Conservation (phyloP, 2,329 filamentous ascomycete species). For the Byssothecium circinans region DNA sequence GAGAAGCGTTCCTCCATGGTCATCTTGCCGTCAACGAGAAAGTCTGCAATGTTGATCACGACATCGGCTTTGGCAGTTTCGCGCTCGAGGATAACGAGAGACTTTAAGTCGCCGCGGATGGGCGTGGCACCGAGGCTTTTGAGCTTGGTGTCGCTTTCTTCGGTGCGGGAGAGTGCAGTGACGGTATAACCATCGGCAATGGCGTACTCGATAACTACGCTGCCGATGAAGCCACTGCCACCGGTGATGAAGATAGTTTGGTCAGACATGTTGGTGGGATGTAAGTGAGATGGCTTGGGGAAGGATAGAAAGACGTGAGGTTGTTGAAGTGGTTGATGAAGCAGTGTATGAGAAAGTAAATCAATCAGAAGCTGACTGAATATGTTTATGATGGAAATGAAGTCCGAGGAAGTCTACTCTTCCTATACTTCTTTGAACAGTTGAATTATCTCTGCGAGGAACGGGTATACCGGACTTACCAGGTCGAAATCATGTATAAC, state of each 20-base stretch:
- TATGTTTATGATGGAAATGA: background rate
- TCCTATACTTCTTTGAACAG: background rate
- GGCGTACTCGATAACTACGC: conserved; percentile 38
- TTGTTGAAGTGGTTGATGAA: background rate
- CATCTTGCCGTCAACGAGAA: conserved; percentile 7
- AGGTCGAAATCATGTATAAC: background rate
- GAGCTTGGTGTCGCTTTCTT: conserved; percentile 42
- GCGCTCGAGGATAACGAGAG: conserved; percentile 42
- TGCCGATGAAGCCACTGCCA: conserved; percentile 25
- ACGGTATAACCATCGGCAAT: conserved; percentile 46
- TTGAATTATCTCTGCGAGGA: background rate
- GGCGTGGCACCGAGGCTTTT: conserved; percentile 43
- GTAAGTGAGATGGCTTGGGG: background rate
- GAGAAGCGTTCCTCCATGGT: conserved; percentile 17
- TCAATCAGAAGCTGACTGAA: background rate
- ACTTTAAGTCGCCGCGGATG: conserved; percentile 46
- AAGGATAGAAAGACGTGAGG: background rate
- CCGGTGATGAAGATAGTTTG: conserved; percentile 27
- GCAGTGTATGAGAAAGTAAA: background rate
- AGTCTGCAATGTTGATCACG: conserved; percentile 48
- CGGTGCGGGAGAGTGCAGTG: conserved; percentile 46
- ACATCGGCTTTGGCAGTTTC: conserved; percentile 47
- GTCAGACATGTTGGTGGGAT: conserved; percentile 6
- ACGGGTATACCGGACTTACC: background rate
- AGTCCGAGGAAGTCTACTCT: background rate